Conservation (phyloP, 768 basidiomycete species). For the Crepidotus variabilis region DNA sequence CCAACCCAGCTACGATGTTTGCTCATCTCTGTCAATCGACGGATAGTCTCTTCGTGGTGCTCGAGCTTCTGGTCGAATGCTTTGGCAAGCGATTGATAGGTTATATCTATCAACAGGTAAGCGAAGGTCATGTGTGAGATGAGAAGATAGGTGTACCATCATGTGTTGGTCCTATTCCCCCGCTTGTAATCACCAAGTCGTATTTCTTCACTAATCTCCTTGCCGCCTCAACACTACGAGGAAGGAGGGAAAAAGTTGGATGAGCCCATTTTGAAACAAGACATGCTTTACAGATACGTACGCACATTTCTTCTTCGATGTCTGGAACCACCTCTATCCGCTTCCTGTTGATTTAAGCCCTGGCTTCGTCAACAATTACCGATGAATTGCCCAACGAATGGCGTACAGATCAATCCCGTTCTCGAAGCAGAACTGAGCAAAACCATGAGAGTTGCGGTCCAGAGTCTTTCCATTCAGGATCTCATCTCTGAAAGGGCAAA, state of each 20-base stretch:
- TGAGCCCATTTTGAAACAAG: background rate
- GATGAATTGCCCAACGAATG: conserved; percentile 3
- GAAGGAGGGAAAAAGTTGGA: background rate
- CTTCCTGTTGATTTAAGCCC: conserved; percentile 47
- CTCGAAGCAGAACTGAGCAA: conserved; percentile 87
- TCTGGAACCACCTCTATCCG: conserved; percentile 91
- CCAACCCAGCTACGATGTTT: conserved; percentile 53
- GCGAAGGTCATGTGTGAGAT: background rate
- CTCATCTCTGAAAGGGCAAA: conserved; percentile 58
- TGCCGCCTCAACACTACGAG: conserved; percentile 74
- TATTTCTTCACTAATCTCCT: conserved; percentile 75
- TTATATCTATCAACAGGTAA: conserved; percentile 62
- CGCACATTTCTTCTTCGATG: conserved; percentile 86
- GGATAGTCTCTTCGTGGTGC: conserved; percentile 75
- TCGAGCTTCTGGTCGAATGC: conserved; percentile 72
- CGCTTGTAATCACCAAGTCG: conserved; percentile 88
- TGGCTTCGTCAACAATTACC: conserved; percentile 22
- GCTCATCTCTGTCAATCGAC: conserved; percentile 63
- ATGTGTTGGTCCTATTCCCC: conserved; percentile 90
- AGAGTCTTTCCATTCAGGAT: conserved; percentile 90
- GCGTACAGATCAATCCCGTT: conserved; percentile 76
- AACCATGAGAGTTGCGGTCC: conserved; percentile 81
- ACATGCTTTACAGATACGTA: conserved; percentile 7
- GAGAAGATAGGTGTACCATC: conserved; percentile 51
- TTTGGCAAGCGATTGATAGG: conserved; percentile 82